A percentile compares a stretch with the other conserved stretches of the same genome.
Conservation (phyloP, 2,329 filamentous ascomycete species). For the Paraphaeosphaeria minitans region DNA sequence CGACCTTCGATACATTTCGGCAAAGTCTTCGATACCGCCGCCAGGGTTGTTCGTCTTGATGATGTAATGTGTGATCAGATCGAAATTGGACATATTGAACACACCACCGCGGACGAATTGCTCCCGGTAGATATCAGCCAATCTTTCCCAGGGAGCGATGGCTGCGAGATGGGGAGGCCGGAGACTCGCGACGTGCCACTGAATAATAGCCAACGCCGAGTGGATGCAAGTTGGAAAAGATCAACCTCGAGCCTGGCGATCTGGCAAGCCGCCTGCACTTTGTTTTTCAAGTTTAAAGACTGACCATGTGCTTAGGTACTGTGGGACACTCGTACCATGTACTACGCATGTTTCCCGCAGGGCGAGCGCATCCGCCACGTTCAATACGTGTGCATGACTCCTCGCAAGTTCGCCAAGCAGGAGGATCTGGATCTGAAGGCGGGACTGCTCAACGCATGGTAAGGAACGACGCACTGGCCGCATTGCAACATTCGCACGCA, state of each 20-base stretch:
- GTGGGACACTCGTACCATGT: slow-evolving; percentile 56
- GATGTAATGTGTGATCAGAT: slow-evolving; percentile 49
- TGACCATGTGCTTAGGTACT: slow-evolving; percentile 31
- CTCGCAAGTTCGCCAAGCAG: slow-evolving; percentile 19
- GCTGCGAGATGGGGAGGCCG: slow-evolving; percentile 51
- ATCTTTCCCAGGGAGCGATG: slow-evolving; percentile 57
- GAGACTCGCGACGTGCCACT: slow-evolving; percentile 52
- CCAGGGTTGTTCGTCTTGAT: slow-evolving; percentile 33
- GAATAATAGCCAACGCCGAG: slow-evolving; percentile 49
- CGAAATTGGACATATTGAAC: slow-evolving; percentile 46
- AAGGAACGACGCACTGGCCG: slow-evolving; percentile 32
- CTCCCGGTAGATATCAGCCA: slow-evolving; percentile 55
- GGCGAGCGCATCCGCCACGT: slow-evolving; percentile 24
- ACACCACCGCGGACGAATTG: slow-evolving; percentile 50
- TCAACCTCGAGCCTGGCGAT: slow-evolving; percentile 51
- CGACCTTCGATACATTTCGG: slow-evolving; percentile 49
- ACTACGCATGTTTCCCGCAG: slow-evolving; percentile 39
- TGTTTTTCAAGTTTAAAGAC: background rate
- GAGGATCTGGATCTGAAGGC: slow-evolving; percentile 27
- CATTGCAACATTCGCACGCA: slow-evolving; percentile 28
- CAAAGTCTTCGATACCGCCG: slow-evolving; percentile 49
- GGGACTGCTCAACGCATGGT: slow-evolving; percentile 21
- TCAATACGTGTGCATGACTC: slow-evolving; percentile 31
- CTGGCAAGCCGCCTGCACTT: slow-evolving; percentile 25
- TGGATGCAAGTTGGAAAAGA: slow-evolving; percentile 51